Conservation (phyloP, 2,329 filamentous ascomycete species). For the Emmonsia crescens region DNA sequence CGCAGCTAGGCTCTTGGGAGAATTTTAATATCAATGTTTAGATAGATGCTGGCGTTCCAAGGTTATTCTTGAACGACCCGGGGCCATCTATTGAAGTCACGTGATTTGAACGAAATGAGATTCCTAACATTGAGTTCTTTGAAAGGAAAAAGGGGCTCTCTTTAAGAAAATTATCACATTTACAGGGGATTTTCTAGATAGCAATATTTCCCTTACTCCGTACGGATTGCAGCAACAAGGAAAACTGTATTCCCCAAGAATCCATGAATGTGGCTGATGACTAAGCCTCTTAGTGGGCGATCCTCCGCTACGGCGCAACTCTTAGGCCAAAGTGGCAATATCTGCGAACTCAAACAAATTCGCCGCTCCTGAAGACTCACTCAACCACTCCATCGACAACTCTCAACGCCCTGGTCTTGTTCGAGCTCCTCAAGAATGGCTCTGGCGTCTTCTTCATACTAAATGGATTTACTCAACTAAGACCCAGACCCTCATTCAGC, state of each 20-base stretch:
- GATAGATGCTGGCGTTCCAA: not conserved
- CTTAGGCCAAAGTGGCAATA: conserved; percentile 1
- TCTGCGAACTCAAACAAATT: not conserved
- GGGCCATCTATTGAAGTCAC: too few species aligned
- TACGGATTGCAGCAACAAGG: too few species aligned
- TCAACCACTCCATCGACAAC: conserved; percentile 2
- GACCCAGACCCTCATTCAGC: not conserved
- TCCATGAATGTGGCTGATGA: too few species aligned
- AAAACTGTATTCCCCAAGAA: too few species aligned
- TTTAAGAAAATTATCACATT: not conserved
- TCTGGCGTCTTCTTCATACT: not conserved
- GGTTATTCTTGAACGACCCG: too few species aligned
- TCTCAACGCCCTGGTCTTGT: not conserved
- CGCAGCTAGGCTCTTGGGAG: not conserved
- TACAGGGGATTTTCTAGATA: too few species aligned
- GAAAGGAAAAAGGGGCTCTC: not conserved
- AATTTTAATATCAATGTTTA: not conserved
- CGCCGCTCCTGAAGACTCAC: conserved; percentile 6
- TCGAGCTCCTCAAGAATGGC: conserved; percentile 1
- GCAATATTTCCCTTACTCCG: too few species aligned
- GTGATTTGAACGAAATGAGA: not conserved
- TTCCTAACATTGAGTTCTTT: not conserved
- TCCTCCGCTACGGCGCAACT: not conserved
- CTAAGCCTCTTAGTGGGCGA: not conserved
- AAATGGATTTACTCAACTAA: not conserved